Base-by-base conservation (phyloP, 164 flowering plant species). In the Piper longum region DNA sequence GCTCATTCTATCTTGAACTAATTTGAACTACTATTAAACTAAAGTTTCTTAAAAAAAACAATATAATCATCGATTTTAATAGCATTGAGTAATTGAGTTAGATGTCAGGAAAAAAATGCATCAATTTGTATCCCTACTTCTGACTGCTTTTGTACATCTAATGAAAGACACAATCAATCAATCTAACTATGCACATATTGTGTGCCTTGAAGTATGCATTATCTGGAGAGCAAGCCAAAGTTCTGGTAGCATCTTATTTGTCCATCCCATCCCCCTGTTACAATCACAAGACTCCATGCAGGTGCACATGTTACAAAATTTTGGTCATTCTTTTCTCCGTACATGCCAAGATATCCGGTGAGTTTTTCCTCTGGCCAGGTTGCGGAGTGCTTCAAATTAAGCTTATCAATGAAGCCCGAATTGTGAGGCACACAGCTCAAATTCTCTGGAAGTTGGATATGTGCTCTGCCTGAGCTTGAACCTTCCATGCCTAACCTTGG, bases 331-430 rank as follows among this genome's bases (percentile, higher is more conserved):
- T 62, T 56, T 43, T 72, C 77, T 36, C 13, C 55, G 41, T 36
- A 44, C 52, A 78, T 62, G 40, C 60, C 3, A 17, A 72, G 72
- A 64, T 73, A 71, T 1, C 59, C 51, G 3, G 83, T 86, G 63
- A 88, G 93, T 62, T 76, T 82, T 75, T 91, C 97, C 70, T 85
- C 93, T 0, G 98, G 96, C 98, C 98, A 91, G 41, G 96, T 88
- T 7, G 82, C 83, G 42, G 81, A 66, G 43, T 77, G 73, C 70
- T 74, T 67, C 43, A 71, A 75, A 4, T 74, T 26, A 26, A 26
- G 61, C 16, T 79, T 73, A 55, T 88, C 90, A 65, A 71, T 51
- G 60, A 81, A 75, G 70, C 86, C 82, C 85, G 91, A 85, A 70
- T 73, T 74, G 18, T 81, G 71, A 16, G 90, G 84, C 60, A 84